Base-by-base conservation (phyloP, 106 monocot genomes). In the Allium cepa region DNA sequence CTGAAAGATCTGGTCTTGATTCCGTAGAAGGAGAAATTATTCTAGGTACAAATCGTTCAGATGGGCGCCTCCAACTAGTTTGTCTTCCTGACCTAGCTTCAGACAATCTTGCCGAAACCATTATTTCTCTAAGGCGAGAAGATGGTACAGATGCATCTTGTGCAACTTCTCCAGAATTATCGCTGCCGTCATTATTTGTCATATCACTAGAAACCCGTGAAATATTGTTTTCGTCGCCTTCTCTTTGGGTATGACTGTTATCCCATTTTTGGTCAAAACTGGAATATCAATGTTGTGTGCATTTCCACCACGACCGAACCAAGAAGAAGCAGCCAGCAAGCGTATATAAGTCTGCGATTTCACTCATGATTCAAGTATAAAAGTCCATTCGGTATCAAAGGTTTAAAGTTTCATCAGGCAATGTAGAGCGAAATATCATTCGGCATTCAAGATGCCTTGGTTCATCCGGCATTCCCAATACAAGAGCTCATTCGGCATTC, bases 11-110 rank as follows among this genome's bases (percentile, higher is more conserved):
- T 49, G 83, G 72, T 50, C 82, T 79, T 26, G 76, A 73, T 49
- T 92, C 92, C 49, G 76, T 50, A 47, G 82, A 77, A 5, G 73
- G 66, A 56, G 86, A 77, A 46, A 85, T 53, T 1, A 91, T 86
- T 67, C 79, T 80, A 14, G 83, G 86, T 28, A 65, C 73, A 68
- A 81, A 75, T 49, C 79, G 73, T 46, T 87, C 82, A 49, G 88
- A 88, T 50, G 81, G 75, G 8, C 85, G 83, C 12, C 75, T 59
- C 87, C 82, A 79, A 27, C 77, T 66, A 10, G 61, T 76, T 60
- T 85, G 84, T 47, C 49, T 81, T 85, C 94, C 77, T 45, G 87
- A 72, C 47, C 67, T 77, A 52, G 49, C 49, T 9, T 82, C 87
- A n/a, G 53, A 46, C 27, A 78, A 61, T 53, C 74, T 87, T 49